phyloP scores from a whole-genome alignment of 768 basidiomycete species.

The Rhodotorula paludigena region DNA sequence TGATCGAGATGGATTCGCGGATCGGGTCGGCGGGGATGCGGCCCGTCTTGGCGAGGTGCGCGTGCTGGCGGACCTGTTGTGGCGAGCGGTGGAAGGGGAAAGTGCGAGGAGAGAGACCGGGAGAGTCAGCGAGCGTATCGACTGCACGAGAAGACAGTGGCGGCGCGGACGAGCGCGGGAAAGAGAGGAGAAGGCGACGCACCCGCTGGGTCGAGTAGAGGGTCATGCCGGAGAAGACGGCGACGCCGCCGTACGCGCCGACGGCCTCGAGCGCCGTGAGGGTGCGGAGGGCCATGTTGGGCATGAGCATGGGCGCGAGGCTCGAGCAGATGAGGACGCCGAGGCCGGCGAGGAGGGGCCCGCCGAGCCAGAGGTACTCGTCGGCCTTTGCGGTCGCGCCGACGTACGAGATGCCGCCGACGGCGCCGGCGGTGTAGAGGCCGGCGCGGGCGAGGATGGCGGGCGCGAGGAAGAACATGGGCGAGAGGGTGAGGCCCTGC shows the following conservation, averaged over 20 bases:
- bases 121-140: too few relatives aligned
- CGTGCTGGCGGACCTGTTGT: constrained; percentile 53
- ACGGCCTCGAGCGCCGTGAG: constrained; percentile 72
- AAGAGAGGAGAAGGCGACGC: constrained; percentile 43
- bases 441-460: constrained; percentile 80
- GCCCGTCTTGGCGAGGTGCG: constrained; percentile 66
- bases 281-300: constrained; percentile 65
- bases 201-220: constrained; percentile 88
- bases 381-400: constrained; percentile 83
- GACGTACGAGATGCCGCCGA: constrained; percentile 68
- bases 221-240: constrained; percentile 79
- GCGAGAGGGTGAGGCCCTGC: constrained; percentile 79
- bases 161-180: not conserved
- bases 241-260: constrained; percentile 79
- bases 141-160: too few relatives aligned
- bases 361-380: constrained; percentile 80
- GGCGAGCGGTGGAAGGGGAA: not conserved
- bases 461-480: constrained; percentile 81
- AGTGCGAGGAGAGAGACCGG: not conserved
- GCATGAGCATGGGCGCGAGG: constrained; percentile 73
- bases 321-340: constrained; percentile 79
- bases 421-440: constrained; percentile 70
- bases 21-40: constrained; percentile 65
- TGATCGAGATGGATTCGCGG: constrained; percentile 32
- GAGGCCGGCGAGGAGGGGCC: constrained; percentile 79